phyloP scores from a whole-genome alignment of 2,329 filamentous ascomycete genomes.

The Orbilia ellipsospora region DNA sequence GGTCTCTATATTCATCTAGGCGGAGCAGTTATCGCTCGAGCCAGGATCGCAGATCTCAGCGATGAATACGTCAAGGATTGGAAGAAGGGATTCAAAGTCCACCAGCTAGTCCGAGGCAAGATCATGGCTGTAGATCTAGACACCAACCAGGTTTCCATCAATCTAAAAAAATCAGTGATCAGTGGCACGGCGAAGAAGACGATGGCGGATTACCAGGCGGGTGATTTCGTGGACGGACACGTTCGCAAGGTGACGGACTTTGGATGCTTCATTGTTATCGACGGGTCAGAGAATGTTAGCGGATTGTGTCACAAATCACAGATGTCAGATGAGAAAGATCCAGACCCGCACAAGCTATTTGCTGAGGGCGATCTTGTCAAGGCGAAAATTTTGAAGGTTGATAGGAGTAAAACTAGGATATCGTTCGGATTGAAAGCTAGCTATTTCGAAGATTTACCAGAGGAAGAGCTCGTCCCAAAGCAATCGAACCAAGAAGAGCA shows the following conservation, averaged over 20 bases:
- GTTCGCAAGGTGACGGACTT: constrained; percentile 94
- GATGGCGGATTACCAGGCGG: constrained; percentile 75
- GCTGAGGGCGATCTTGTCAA: constrained; percentile 93
- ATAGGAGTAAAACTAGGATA: constrained; percentile 79
- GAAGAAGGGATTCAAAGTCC: constrained; percentile 87
- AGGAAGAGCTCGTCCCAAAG: constrained; percentile 67
- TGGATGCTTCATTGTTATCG: constrained; percentile 91
- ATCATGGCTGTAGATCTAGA: constrained; percentile 77
- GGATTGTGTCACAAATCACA: constrained; percentile 92
- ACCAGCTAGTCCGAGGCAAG: constrained; percentile 90
- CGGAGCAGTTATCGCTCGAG: constrained; percentile 81
- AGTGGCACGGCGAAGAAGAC: constrained; percentile 75
- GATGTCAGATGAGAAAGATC: constrained; percentile 84
- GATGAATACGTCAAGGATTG: constrained; percentile 94
- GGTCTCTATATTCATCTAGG: constrained; percentile 88
- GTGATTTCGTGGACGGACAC: constrained; percentile 86
- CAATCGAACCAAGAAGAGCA: constrained; percentile 58
- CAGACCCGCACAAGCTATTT: constrained; percentile 89
- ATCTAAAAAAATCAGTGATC: constrained; percentile 84
- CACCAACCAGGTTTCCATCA: constrained; percentile 81
- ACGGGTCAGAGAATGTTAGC: constrained; percentile 87
- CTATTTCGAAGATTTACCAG: constrained; percentile 76
- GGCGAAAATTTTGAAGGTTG: constrained; percentile 83
- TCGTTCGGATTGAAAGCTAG: constrained; percentile 93
- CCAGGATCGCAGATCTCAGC: constrained; percentile 87